Conservation (phyloP, 176 grass and related monocot species). For the Carex scoparia region DNA sequence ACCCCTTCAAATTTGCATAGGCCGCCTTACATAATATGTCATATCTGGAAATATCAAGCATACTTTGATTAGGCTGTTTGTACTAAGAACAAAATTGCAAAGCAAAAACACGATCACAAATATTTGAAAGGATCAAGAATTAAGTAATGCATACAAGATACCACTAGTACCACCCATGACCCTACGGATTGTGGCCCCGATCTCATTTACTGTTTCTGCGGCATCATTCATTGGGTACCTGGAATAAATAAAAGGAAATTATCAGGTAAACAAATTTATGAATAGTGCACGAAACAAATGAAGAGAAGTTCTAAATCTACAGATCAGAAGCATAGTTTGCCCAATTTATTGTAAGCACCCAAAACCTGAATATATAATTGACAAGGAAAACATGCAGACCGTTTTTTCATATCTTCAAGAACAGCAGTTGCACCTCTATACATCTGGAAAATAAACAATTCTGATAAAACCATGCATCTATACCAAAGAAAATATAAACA, state of each 20-base stretch:
- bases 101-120: not conserved
- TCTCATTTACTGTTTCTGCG: slow-evolving; percentile 92
- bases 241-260: slow-evolving; percentile 31
- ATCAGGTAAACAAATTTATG: slow-evolving; percentile 13
- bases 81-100: slow-evolving; percentile 14
- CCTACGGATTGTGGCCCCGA: slow-evolving; percentile 64
- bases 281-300: not conserved
- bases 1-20: slow-evolving; percentile 88
- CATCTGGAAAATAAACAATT: slow-evolving; percentile 60
- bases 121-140: not conserved
- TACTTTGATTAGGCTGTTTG: slow-evolving; percentile 16
- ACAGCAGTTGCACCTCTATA: slow-evolving; percentile 86
- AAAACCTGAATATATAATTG: slow-evolving; percentile 15
- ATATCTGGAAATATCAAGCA: slow-evolving; percentile 48
- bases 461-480: not conserved
- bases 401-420: slow-evolving; percentile 94
- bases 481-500: not conserved
- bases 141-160: slow-evolving; percentile 65
- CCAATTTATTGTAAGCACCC: not conserved
- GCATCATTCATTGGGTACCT: slow-evolving; percentile 98
- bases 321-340: not conserved
- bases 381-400: slow-evolving; percentile 35
- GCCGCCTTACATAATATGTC: slow-evolving; percentile 97
- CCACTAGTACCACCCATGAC: slow-evolving; percentile 99
- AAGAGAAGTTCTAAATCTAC: not conserved